Evolutionary conservation across 1,139 yeast genomes (phyloP).

Genomic region (Pichia sp.): DNA sequence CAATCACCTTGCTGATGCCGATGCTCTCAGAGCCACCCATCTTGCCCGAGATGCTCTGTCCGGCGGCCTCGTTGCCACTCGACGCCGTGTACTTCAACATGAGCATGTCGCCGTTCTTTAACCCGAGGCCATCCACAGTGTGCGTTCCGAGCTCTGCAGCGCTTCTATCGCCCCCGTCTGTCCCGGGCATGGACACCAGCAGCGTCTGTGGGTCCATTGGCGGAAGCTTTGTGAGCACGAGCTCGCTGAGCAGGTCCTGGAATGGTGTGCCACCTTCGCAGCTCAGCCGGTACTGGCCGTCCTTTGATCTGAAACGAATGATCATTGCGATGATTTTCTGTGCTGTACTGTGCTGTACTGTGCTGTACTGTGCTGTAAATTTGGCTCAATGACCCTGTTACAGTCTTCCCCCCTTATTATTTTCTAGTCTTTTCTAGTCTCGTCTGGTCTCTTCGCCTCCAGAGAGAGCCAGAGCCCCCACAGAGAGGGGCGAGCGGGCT

Average conservation of each 20-base stretch:
- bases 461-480: too few species aligned
- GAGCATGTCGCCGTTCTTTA: conserved; percentile 81
- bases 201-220: conserved; percentile 35
- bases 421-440: too few species aligned
- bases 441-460: too few species aligned
- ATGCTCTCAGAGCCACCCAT: conserved; percentile 11
- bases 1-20: conserved; percentile 11
- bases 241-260: conserved; percentile 35
- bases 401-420: too few species aligned
- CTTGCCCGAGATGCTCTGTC: conserved; percentile 18
- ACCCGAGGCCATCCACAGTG: conserved; percentile 37
- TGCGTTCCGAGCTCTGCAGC: conserved; percentile 36
- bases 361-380: too few species aligned
- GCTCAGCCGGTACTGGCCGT: conserved; percentile 72
- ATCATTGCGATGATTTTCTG: conserved; percentile 34
- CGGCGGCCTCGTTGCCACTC: conserved; percentile 5
- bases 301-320: conserved; percentile 75
- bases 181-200: not conserved
- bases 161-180: not conserved
- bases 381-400: too few species aligned
- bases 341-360: too few species aligned
- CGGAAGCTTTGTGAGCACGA: conserved; percentile 37
- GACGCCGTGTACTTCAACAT: conserved; percentile 47
- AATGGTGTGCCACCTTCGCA: conserved; percentile 49
- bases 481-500: too few species aligned